Evolutionary conservation across 78 protist genomes (phyloP), one percentile per base, ranked within the genome.

Genomic region (Dictyostelium capitatum): DNA sequence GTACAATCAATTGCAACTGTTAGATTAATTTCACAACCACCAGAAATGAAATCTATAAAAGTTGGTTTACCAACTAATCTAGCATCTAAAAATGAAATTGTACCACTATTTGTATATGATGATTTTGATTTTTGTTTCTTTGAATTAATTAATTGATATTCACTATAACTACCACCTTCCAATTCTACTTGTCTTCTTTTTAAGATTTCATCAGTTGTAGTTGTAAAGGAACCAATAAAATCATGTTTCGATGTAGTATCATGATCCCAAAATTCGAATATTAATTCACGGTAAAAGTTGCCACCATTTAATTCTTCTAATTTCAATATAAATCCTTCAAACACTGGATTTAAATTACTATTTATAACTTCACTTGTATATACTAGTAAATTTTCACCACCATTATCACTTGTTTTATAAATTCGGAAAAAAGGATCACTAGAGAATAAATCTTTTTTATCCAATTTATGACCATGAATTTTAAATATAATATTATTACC

Each of bases 1-100:
- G 99, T 98, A 78, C 96, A 98, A 77, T 98, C 99, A 53, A 98
- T 85, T 47, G 97, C 98, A 20, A 96, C 73, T 8, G 80, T 28
- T 28, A 96, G 37, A 30, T n/a, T 14, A 20, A 97, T 28, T 73
- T 97, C 91, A 28, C 50, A 28, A 37, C 97, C 98, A 46, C 95
- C 89, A 7, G 23, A 28, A 30, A 96, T 0, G 72, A 69, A 97
- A 17, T 97, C 97, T 4, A 96, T 6, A 93, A 95, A 91, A 1
- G 96, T 47, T 41, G 48, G 54, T 37, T 77, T 28, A 2, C 28
- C 46, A 20, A 50, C 41, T 43, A 32, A 85, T 32, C 77, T 95
- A 23, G 80, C 32, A 11, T 46, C 70, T 9, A n/a, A 14, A 37
- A 93, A 19, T 47, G 25, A 11, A 10, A 96, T 65, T 28, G 10